phyloP scores from a whole-genome alignment of 2,329 filamentous ascomycete species.

The Phoma herbarum region DNA sequence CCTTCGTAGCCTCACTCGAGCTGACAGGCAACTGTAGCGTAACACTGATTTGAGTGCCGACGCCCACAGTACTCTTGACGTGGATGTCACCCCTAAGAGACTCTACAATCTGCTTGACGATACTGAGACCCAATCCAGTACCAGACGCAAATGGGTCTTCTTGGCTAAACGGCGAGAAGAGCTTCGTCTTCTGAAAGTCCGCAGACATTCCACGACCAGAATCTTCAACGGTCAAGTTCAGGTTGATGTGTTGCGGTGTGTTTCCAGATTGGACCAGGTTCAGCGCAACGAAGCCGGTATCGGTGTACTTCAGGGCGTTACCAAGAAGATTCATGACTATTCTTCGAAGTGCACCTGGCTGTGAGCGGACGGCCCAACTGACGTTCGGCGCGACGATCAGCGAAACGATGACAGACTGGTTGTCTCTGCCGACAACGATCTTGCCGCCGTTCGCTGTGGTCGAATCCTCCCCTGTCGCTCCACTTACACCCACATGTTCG shows the following conservation, averaged over 20 bases:
- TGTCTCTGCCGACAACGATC: slow-evolving; percentile 30
- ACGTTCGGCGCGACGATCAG: slow-evolving; percentile 42
- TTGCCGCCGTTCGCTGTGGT: slow-evolving; percentile 4
- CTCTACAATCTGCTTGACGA: slow-evolving; percentile 49
- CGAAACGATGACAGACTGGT: slow-evolving; percentile 39
- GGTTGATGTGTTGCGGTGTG: slow-evolving; percentile 27
- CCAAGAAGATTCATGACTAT: slow-evolving; percentile 50
- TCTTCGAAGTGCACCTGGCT: slow-evolving; percentile 44
- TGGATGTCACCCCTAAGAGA: slow-evolving; percentile 44
- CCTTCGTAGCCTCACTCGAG: slow-evolving; percentile 22
- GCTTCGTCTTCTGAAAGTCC: slow-evolving; percentile 43
- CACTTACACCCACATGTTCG: slow-evolving; percentile 20
- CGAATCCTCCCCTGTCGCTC: slow-evolving; percentile 28
- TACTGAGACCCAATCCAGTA: slow-evolving; percentile 47
- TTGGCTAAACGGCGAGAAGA: slow-evolving; percentile 49
- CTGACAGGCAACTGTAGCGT: slow-evolving; percentile 33
- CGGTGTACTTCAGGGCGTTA: slow-evolving; percentile 49
- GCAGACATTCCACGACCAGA: slow-evolving; percentile 49
- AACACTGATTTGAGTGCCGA: slow-evolving; percentile 42
- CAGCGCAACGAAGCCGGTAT: slow-evolving; percentile 43
- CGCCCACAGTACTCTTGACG: slow-evolving; percentile 39
- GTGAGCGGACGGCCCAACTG: slow-evolving; percentile 42
- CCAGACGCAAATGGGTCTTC: slow-evolving; percentile 47
- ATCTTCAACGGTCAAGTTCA: slow-evolving; percentile 49
- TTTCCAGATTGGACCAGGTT: slow-evolving; percentile 30